Conservation (phyloP, 768 basidiomycete species). For the Leccinum subtestaceum region DNA sequence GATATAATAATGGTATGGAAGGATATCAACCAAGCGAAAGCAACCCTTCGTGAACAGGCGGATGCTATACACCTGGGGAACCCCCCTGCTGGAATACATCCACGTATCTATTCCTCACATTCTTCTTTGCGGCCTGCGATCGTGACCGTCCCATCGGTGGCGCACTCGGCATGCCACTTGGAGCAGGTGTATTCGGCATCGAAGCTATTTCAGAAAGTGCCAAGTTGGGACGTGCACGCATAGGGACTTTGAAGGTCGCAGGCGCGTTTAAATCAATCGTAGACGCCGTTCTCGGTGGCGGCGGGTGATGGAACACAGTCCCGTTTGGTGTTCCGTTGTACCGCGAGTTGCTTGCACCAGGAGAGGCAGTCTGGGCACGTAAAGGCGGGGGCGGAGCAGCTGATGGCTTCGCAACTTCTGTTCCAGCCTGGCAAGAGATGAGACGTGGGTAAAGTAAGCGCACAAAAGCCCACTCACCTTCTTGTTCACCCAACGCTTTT, state of each 20-base stretch:
- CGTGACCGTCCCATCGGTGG: constrained; percentile 50
- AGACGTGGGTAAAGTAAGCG: neutral
- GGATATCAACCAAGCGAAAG: constrained; percentile 2
- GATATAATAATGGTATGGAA: constrained; percentile 19
- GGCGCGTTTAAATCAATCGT: constrained; percentile 59
- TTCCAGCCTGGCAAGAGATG: constrained; percentile 45
- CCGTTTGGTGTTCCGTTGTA: constrained; percentile 32
- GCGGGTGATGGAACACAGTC: constrained; percentile 12
- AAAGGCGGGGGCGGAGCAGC: constrained; percentile 74
- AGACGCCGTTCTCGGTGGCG: constrained; percentile 52
- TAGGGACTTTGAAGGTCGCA: constrained; percentile 48
- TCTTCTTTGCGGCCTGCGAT: constrained; percentile 65
- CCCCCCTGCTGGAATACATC: constrained; percentile 77
- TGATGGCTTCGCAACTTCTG: constrained; percentile 50
- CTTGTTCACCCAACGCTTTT: constrained; percentile 95
- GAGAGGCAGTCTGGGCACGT: constrained; percentile 84
- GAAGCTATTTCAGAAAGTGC: constrained; percentile 46
- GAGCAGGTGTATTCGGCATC: constrained; percentile 32
- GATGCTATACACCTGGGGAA: constrained; percentile 14
- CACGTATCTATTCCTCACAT: constrained; percentile 80
- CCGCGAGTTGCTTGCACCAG: constrained; percentile 46
- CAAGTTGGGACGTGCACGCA: constrained; percentile 65
- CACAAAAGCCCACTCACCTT: constrained; percentile 49
- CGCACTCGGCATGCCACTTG: constrained; percentile 18
- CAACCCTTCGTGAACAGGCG: neutral